phyloP scores from a whole-genome alignment of 805 yeast genomes.

The Lipomyces starkeyi region DNA sequence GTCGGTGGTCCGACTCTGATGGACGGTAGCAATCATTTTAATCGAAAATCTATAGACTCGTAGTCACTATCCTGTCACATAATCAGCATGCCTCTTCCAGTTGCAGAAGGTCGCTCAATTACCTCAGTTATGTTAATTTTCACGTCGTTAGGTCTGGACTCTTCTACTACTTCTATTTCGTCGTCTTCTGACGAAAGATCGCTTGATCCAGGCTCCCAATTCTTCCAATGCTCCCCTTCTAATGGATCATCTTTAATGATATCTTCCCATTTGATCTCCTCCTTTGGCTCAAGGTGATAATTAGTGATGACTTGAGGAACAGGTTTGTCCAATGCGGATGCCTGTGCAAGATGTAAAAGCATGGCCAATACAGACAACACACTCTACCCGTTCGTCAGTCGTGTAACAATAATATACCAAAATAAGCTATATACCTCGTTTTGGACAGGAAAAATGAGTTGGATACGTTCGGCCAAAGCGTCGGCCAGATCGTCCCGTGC shows the following conservation, averaged over 20 bases:
- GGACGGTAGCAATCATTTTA: conserved; percentile 4
- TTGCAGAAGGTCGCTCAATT: background rate
- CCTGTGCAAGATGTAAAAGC: conserved; percentile 36
- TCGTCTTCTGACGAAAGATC: conserved; percentile 20
- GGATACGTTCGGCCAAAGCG: conserved; percentile 39
- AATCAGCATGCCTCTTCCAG: background rate
- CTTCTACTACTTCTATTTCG: background rate
- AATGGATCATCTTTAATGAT: conserved; percentile 43
- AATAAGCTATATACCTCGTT: conserved; percentile 28
- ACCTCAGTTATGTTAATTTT: background rate
- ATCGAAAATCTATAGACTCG: conserved; percentile 32
- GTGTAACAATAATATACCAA: background rate
- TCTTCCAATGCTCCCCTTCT: conserved; percentile 44
- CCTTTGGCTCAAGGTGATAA: conserved; percentile 9
- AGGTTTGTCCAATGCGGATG: conserved; percentile 21
- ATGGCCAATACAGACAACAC: conserved; percentile 30
- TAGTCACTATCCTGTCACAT: conserved; percentile 20
- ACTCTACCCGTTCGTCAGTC: conserved; percentile 6
- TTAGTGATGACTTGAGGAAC: conserved; percentile 16
- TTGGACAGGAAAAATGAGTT: conserved; percentile 26
- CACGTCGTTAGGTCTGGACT: background rate
- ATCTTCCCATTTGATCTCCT: conserved; percentile 39
- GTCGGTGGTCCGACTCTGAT: background rate
- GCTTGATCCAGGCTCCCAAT: conserved; percentile 14
- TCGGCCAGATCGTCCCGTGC: conserved; percentile 44